These are phyloP conservation scores for Sicyos edulis DNA, from an alignment of 306 rosid genomes.

Conservation along the genomic window DNA sequence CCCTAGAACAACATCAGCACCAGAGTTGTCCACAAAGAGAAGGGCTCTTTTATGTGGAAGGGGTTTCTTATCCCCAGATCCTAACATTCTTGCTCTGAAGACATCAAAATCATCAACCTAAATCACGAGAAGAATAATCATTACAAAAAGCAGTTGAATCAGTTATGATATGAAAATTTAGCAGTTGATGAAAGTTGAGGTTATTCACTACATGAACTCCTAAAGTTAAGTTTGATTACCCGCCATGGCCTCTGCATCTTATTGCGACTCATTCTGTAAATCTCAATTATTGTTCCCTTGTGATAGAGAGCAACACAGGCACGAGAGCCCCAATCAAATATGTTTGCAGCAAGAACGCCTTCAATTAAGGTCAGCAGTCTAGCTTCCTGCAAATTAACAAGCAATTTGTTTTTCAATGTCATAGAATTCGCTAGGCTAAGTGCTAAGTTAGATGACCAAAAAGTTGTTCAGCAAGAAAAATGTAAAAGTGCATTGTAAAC, in stretches of 20 bases:
- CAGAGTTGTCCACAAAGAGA: constrained; percentile 90
- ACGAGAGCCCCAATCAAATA: constrained; percentile 98
- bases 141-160: neutral
- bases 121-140: constrained; percentile 19
- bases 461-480: neutral
- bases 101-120: constrained; percentile 90
- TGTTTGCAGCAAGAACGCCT: constrained; percentile 99
- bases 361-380: constrained; percentile 81
- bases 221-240: constrained; percentile 37
- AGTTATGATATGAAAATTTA: neutral
- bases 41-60: constrained; percentile 75
- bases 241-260: constrained; percentile 98
- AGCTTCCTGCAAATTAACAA: constrained; percentile 56
- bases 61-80: constrained; percentile 47
- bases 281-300: constrained; percentile 95
- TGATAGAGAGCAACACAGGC: constrained; percentile 98
- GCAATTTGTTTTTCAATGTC: neutral
- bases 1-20: constrained; percentile 94
- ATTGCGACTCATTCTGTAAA: constrained; percentile 95
- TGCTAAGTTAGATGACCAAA: neutral
- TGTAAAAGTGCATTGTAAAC: neutral
- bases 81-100: constrained; percentile 77
- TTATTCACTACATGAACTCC: neutral
- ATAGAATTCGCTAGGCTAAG: neutral
- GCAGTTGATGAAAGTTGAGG: constrained; percentile 2